phyloP scores from a whole-genome alignment of 345 rosid genomes.

The Jatropha curcas region DNA sequence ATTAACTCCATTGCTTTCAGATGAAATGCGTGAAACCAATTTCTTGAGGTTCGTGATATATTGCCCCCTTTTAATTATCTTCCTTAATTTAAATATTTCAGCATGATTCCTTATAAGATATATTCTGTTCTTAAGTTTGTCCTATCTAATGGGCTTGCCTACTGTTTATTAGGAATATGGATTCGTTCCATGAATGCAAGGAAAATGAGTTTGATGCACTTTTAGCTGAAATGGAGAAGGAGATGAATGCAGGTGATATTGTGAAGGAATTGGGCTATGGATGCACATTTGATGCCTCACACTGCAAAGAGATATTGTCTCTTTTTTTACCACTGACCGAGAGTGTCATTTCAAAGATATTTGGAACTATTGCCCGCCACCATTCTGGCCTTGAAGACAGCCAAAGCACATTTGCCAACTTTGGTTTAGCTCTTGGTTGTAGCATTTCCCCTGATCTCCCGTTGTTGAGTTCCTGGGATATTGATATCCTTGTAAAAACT shows the following conservation, averaged over 20 bases:
- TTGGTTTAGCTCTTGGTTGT: constrained; percentile 69
- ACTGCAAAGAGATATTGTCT: constrained; percentile 75
- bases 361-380: constrained; percentile 55
- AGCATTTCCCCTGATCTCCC: constrained; percentile 49
- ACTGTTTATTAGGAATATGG: constrained; percentile 44
- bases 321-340: constrained; percentile 71
- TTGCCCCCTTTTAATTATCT: not conserved
- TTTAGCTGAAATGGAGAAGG: constrained; percentile 83
- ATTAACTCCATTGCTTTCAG: constrained; percentile 63
- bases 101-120: no score
- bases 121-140: constrained; percentile 6
- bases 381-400: constrained; percentile 58
- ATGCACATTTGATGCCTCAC: constrained; percentile 66
- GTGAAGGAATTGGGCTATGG: constrained; percentile 89
- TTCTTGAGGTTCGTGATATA: constrained; percentile 54
- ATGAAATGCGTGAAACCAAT: constrained; percentile 51
- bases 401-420: constrained; percentile 60
- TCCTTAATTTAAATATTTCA: no score
- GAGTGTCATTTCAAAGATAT: constrained; percentile 63
- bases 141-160: not conserved
- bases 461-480: constrained; percentile 65
- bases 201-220: constrained; percentile 73
- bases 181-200: constrained; percentile 42
- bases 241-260: constrained; percentile 69
- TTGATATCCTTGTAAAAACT: constrained; percentile 66